These are phyloP conservation scores for Didymosphaeria variabile DNA, from an alignment of 2,329 filamentous ascomycete species.

Conservation along the genomic window DNA sequence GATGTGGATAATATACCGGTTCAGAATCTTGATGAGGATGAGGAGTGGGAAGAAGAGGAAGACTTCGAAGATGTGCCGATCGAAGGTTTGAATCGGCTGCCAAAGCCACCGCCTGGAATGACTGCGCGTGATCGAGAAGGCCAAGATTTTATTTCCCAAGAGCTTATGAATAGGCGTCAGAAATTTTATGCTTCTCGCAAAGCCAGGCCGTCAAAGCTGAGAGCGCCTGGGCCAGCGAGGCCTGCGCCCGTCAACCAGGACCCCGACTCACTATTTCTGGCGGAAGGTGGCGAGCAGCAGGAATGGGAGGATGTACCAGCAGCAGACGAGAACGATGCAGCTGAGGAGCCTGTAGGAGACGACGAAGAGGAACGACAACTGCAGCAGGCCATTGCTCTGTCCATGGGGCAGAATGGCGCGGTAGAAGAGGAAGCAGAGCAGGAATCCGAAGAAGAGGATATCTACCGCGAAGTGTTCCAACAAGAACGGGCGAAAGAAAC, in stretches of 20 bases:
- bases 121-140: slow-evolving; percentile 42
- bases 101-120: slow-evolving; percentile 61
- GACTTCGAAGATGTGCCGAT: slow-evolving; percentile 95
- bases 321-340: slow-evolving; percentile 65
- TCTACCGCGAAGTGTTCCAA: slow-evolving; percentile 57
- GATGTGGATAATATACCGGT: slow-evolving; percentile 76
- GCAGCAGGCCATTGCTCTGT: slow-evolving; percentile 83
- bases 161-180: slow-evolving; percentile 56
- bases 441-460: slow-evolving; percentile 53
- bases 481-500: slow-evolving; percentile 54
- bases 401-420: slow-evolving; percentile 69
- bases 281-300: slow-evolving; percentile 53
- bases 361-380: slow-evolving; percentile 78
- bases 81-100: slow-evolving; percentile 84
- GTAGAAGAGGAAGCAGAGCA: slow-evolving; percentile 64
- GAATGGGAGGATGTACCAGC: slow-evolving; percentile 52
- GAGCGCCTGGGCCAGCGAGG: slow-evolving; percentile 26
- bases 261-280: slow-evolving; percentile 66
- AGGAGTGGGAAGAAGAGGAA: slow-evolving; percentile 74
- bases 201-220: slow-evolving; percentile 24
- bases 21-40: slow-evolving; percentile 65
- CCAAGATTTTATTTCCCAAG: slow-evolving; percentile 46
- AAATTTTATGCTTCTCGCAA: slow-evolving; percentile 57
- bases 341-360: slow-evolving; percentile 57
- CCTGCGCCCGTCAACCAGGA: slow-evolving; percentile 45